These are phyloP conservation scores for Fusarium poae DNA, from an alignment of 2,329 filamentous ascomycete species.

Conservation along the genomic window DNA sequence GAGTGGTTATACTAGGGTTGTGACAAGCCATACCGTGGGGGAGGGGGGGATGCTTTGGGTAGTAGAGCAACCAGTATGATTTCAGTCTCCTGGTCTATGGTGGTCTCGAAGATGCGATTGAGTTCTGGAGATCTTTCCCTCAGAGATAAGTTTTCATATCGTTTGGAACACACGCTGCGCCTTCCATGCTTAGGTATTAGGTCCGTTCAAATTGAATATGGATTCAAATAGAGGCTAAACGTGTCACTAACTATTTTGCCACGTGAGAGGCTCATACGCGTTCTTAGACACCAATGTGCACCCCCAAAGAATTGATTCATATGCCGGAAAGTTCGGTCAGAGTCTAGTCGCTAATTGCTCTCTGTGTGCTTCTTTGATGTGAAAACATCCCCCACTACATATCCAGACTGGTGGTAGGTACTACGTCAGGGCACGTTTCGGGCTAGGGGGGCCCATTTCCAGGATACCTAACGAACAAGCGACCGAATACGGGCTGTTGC, in stretches of 20 bases:
- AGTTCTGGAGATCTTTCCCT: too few relatives aligned
- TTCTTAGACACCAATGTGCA: neutral
- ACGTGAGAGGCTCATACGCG: neutral
- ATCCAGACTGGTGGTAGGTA: neutral
- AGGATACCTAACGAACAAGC: neutral
- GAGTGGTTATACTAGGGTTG: too few relatives aligned
- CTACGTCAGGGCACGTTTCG: neutral
- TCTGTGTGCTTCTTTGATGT: neutral
- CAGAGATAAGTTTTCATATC: too few relatives aligned
- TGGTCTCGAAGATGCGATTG: too few relatives aligned
- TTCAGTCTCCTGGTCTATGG: too few relatives aligned
- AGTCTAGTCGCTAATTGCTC: neutral
- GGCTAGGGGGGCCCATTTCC: neutral
- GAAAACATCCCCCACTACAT: neutral
- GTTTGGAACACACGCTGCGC: too few relatives aligned
- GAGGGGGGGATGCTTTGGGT: too few relatives aligned
- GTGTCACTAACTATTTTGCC: neutral
- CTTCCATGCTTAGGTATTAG: too few relatives aligned
- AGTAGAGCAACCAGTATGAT: too few relatives aligned
- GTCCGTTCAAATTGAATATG: neutral
- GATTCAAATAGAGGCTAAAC: neutral
- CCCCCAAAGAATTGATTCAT: neutral
- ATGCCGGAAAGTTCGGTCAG: neutral
- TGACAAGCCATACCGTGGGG: too few relatives aligned
- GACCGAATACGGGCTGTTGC: neutral